phyloP scores from a whole-genome alignment of 345 rosid species.

The Sisymbrium altissimum region DNA sequence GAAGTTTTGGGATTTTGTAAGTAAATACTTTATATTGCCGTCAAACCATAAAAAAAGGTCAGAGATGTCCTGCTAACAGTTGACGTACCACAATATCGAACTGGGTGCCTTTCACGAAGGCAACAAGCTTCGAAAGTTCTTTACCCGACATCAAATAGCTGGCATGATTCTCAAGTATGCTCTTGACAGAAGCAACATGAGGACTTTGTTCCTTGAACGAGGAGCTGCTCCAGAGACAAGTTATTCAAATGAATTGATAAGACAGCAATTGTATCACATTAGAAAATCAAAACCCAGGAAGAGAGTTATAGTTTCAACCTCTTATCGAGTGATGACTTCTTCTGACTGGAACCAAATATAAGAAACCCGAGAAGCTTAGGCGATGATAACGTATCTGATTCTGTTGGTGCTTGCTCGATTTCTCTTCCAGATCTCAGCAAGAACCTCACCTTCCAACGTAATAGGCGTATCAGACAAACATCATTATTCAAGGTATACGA shows the following conservation, averaged over 20 bases:
- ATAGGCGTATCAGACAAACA: conserved; percentile 2
- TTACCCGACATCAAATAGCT: conserved; percentile 95
- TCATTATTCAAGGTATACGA: background rate
- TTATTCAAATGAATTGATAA: conserved; percentile 1
- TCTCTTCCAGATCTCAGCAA: conserved; percentile 97
- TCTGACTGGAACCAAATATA: conserved; percentile 72
- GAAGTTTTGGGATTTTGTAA: conserved; percentile 22
- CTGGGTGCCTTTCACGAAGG: conserved; percentile 98
- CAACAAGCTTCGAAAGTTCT: conserved; percentile 97
- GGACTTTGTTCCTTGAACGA: conserved; percentile 89
- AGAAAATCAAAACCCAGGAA: background rate
- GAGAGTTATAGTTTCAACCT: conserved; percentile 44
- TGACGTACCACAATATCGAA: conserved; percentile 92
- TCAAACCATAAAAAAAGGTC: background rate
- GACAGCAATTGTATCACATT: background rate
- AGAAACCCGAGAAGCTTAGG: conserved; percentile 88
- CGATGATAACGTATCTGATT: conserved; percentile 76
- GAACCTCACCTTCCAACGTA: conserved; percentile 76
- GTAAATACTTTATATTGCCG: background rate
- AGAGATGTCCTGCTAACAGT: background rate
- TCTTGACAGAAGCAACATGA: conserved; percentile 85
- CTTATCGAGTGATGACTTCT: conserved; percentile 68
- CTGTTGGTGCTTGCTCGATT: conserved; percentile 66
- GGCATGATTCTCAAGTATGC: conserved; percentile 90
- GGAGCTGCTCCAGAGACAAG: conserved; percentile 42